Conservation (phyloP, 2,329 filamentous ascomycete genomes). For the Sporothrix euskadiensis region DNA sequence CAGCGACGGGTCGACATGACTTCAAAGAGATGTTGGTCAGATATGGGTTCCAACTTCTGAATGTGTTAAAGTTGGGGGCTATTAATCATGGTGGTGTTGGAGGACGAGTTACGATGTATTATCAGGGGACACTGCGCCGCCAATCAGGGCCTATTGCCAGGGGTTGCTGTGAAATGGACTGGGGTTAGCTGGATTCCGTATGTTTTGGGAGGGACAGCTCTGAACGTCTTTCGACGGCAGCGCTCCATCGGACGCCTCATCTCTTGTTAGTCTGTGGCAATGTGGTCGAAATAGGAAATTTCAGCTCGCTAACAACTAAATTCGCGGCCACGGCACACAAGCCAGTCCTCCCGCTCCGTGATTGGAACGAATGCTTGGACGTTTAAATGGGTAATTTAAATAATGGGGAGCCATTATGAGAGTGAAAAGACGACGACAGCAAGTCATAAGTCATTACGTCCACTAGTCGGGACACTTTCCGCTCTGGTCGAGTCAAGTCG, state of each 20-base stretch:
- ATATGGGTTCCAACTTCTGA: not conserved
- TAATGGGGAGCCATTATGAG: no score
- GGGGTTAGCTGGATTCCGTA: not conserved
- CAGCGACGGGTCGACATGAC: not conserved
- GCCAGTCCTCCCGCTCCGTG: not conserved
- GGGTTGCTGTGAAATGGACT: not conserved
- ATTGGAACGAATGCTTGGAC: not conserved
- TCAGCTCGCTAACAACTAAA: not conserved
- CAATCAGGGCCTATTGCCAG: not conserved
- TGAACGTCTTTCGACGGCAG: not conserved
- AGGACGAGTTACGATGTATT: constrained; percentile 7
- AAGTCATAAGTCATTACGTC: not conserved
- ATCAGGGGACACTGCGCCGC: not conserved
- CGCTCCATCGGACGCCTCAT: not conserved
- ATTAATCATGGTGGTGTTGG: not conserved
- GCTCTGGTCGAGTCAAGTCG: not conserved
- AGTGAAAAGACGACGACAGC: not conserved
- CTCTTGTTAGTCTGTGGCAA: not conserved
- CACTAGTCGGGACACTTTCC: not conserved
- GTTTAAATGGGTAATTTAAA: not conserved
- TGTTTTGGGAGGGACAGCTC: not conserved
- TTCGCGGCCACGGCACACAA: not conserved
- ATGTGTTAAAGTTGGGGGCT: not conserved
- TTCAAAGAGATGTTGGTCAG: not conserved
- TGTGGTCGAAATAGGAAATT: not conserved